Conservation (phyloP, 2,329 filamentous ascomycete genomes). For the Thelonectria rubi region DNA sequence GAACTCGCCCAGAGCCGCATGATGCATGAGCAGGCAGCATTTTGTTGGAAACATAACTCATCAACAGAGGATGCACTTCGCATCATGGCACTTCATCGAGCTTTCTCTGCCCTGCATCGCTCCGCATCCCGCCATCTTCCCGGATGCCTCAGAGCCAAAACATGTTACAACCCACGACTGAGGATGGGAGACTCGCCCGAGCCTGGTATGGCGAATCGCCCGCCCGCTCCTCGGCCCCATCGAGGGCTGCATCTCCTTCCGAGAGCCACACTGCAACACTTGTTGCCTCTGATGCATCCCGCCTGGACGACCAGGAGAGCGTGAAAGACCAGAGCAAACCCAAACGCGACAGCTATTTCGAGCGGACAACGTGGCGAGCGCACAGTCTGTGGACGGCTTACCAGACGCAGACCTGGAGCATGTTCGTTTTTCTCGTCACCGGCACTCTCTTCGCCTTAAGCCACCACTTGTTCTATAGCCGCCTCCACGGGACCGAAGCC, state of each 20-base stretch:
- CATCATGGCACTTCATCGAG: not conserved
- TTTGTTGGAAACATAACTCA: not conserved
- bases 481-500: constrained; percentile 24
- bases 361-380: not conserved
- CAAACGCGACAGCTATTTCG: not conserved
- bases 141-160: not conserved
- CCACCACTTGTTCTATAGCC: constrained; percentile 28
- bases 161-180: not conserved
- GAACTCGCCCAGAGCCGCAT: not conserved
- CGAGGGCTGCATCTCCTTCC: not conserved
- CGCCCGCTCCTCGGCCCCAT: not conserved
- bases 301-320: not conserved
- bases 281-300: not conserved
- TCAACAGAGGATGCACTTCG: not conserved
- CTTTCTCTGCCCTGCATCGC: not conserved
- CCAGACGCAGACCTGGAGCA: constrained; percentile 33
- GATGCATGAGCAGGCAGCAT: not conserved
- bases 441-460: constrained; percentile 38
- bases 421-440: constrained; percentile 33
- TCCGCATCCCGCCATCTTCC: not conserved
- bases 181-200: not conserved
- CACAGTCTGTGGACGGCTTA: not conserved
- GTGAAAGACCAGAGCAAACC: not conserved
- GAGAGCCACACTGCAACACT: not conserved
- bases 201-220: not conserved